These are phyloP conservation scores for Elsinoe fawcettii DNA, from an alignment of 2,329 filamentous ascomycete species.

Conservation along the genomic window DNA sequence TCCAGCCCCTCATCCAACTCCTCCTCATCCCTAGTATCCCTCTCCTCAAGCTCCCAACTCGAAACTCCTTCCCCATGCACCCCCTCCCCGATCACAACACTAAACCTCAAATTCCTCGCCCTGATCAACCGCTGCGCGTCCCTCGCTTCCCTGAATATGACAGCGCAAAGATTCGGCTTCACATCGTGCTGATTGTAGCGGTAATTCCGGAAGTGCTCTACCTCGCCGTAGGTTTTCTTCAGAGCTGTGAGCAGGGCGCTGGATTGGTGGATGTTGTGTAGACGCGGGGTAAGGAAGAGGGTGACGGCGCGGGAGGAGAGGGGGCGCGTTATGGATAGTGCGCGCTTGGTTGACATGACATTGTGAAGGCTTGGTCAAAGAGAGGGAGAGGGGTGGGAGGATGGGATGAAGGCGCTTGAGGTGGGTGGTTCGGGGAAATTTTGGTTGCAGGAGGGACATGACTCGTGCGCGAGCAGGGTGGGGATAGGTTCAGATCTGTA, in stretches of 20 bases:
- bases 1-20: neutral
- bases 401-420: neutral
- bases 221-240: conserved; percentile 42
- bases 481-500: neutral
- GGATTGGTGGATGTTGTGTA: conserved; percentile 41
- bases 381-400: neutral
- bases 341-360: neutral
- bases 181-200: conserved; percentile 39
- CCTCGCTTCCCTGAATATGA: conserved; percentile 38
- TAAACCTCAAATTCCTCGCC: conserved; percentile 41
- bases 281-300: conserved; percentile 40
- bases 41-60: conserved; percentile 18
- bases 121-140: conserved; percentile 36
- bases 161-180: conserved; percentile 38
- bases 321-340: conserved; percentile 22
- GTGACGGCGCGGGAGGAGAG: conserved; percentile 40
- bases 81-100: conserved; percentile 31
- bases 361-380: neutral
- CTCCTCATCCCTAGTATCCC: conserved; percentile 5
- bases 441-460: neutral
- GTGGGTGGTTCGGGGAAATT: neutral
- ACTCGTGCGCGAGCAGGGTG: neutral
- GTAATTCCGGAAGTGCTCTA: conserved; percentile 41
- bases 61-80: conserved; percentile 16
- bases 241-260: conserved; percentile 40